phyloP scores from a whole-genome alignment of 768 basidiomycete genomes.

The Russula emetica region DNA sequence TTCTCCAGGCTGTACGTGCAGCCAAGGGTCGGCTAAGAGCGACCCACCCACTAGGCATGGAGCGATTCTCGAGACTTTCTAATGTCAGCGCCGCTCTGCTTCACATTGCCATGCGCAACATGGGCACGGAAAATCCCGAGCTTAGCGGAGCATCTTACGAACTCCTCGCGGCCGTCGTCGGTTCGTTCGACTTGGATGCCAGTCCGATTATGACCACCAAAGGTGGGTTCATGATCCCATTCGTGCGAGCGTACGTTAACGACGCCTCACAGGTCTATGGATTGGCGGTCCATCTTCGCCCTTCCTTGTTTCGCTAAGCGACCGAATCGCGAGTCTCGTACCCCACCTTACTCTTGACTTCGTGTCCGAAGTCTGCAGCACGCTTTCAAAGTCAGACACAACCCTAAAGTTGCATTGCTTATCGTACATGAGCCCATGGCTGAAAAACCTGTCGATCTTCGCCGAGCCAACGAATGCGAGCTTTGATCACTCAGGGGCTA shows the following conservation, averaged over 20 bases:
- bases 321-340: slow-evolving; percentile 63
- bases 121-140: slow-evolving; percentile 68
- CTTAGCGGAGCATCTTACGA: slow-evolving; percentile 78
- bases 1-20: slow-evolving; percentile 58
- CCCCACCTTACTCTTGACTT: slow-evolving; percentile 87
- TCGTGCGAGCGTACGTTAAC: slow-evolving; percentile 6
- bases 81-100: slow-evolving; percentile 83
- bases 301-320: slow-evolving; percentile 64
- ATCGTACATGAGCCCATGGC: slow-evolving; percentile 85
- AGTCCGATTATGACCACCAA: slow-evolving; percentile 64
- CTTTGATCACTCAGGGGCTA: slow-evolving; percentile 67
- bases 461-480: slow-evolving; percentile 63
- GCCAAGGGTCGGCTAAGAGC: slow-evolving; percentile 69
- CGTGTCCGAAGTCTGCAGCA: slow-evolving; percentile 73
- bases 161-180: slow-evolving; percentile 71
- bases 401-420: slow-evolving; percentile 66
- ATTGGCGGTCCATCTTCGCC: slow-evolving; percentile 44
- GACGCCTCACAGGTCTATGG: slow-evolving; percentile 41
- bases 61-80: slow-evolving; percentile 70
- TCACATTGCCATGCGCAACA: slow-evolving; percentile 80
- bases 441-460: slow-evolving; percentile 71
- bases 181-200: slow-evolving; percentile 73
- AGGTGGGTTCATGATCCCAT: slow-evolving; percentile 41
- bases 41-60: slow-evolving; percentile 47
- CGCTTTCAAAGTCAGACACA: slow-evolving; percentile 48